Evolutionary conservation across 768 basidiomycete genomes (phyloP), one percentile per base, ranked within the genome.

Genomic region (Aureoboletus auriporus): DNA sequence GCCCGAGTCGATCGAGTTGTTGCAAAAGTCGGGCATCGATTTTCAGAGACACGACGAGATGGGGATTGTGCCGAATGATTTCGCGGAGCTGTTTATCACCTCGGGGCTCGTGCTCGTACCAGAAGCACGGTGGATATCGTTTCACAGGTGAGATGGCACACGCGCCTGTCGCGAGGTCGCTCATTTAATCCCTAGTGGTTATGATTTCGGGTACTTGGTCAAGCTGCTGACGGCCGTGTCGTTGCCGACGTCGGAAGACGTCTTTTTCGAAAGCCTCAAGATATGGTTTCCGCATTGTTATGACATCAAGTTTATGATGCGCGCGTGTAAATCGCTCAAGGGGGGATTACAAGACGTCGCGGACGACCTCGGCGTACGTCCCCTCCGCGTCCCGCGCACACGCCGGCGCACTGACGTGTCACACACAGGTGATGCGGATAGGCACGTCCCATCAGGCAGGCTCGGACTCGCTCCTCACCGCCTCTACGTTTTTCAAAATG

Each of bases 131-230:
- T 99, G 95, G 95, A 87, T 98, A 65, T 94, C 93, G 9, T 99
- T 97, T 65, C 96, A 97, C 65, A 93, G 91, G 95, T 93, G 61
- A 64, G 86, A 13, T 23, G 20, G 20, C 20, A 23, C 20, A 4
- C 4, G 20, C 4, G 48, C 44, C 20, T 33, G 10, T 33, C 31
- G 20, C 20, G 20, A 23, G 20, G 20, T 49, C 20, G 6, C 12
- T 39, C 4, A 23, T 27, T 13, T 29, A 39, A 6, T 44, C 28
- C 35, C 41, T 31, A 98, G 95, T 68, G 96, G 95, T 42, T 98
- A 98, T 69, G 96, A 99, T 69, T 98, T 99, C 70, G 96, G 96
- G 31, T 99, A 98, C 66, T 89, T 99, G 58, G 83, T 99, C 68
- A 96, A 95, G 67, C 79, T 98, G 36, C 77, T 99, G 43, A 89